A percentile compares a stretch with the other conserved stretches of the same genome.
Conservation (phyloP, 129 eudicot species). For the Tanacetum coccineum region DNA sequence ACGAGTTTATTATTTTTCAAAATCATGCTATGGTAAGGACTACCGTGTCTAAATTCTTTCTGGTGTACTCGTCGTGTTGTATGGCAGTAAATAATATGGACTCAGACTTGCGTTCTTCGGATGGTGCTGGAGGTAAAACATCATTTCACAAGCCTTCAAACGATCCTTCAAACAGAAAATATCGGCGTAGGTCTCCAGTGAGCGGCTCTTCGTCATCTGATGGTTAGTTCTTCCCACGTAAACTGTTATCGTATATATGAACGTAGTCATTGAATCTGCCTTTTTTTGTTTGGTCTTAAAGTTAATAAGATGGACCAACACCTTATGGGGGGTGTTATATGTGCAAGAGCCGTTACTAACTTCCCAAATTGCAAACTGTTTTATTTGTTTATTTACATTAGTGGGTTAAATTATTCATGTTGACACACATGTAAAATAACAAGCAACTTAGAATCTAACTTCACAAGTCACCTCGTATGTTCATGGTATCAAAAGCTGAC, state of each 20-base stretch:
- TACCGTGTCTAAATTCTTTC: not conserved
- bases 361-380: not conserved
- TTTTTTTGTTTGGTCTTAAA: slow-evolving; percentile 1
- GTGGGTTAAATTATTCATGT: not conserved
- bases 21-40: not conserved
- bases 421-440: not conserved
- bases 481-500: not conserved
- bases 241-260: not conserved
- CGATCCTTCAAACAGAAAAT: slow-evolving; percentile 68
- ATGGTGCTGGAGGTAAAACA: slow-evolving; percentile 40
- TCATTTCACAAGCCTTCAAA: slow-evolving; percentile 75
- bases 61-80: slow-evolving; percentile 6
- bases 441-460: not conserved
- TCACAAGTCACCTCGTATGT: not conserved
- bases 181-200: slow-evolving; percentile 74
- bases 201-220: slow-evolving; percentile 57
- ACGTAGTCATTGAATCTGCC: not conserved
- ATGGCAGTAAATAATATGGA: slow-evolving; percentile 50
- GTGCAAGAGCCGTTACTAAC: no score
- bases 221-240: slow-evolving; percentile 45
- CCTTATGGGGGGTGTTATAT: no score
- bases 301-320: not conserved
- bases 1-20: not conserved
- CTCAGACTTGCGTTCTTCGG: slow-evolving; percentile 38
- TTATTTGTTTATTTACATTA: no score